These are phyloP conservation scores for Metarhizium humberi DNA, from an alignment of 2,329 filamentous ascomycete species.

Conservation along the genomic window DNA sequence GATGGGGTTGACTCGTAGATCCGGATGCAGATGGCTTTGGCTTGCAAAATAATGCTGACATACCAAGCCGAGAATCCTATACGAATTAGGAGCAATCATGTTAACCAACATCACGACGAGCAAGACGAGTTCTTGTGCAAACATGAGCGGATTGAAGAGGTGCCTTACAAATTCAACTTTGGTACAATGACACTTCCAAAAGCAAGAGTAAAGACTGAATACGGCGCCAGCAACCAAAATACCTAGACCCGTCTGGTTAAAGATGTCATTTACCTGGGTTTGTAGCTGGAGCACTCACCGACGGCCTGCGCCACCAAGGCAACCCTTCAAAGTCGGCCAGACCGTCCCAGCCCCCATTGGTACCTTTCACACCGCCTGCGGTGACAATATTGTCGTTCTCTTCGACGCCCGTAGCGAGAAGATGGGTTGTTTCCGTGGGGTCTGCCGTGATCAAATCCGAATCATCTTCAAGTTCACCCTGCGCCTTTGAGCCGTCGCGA, in stretches of 20 bases:
- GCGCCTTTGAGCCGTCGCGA: background rate
- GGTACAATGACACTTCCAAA: conserved; percentile 82
- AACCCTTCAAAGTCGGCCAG: conserved; percentile 49
- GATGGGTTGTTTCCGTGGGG: conserved; percentile 3
- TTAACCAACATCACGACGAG: background rate
- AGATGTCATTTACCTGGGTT: background rate
- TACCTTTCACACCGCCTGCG: conserved; percentile 10
- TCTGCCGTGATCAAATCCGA: background rate
- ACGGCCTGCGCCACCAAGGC: conserved; percentile 55
- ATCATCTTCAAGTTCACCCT: background rate
- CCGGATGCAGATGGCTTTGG: conserved; percentile 46
- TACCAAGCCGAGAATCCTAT: conserved; percentile 66
- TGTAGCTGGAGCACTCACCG: conserved; percentile 31
- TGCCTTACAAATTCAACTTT: conserved; percentile 64
- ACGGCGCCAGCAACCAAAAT: conserved; percentile 75
- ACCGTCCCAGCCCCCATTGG: conserved; percentile 33
- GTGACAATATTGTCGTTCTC: background rate
- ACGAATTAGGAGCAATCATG: background rate
- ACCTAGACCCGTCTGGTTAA: conserved; percentile 39
- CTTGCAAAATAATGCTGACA: conserved; percentile 78
- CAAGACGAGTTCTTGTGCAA: background rate
- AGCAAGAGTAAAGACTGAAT: conserved; percentile 72
- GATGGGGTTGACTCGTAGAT: conserved; percentile 35
- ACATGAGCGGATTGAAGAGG: background rate
- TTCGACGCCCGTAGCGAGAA: conserved; percentile 1